These are phyloP conservation scores for Peronosclerospora sorghi DNA, from an alignment of 352 stramenopile genomes.

Conservation along the genomic window DNA sequence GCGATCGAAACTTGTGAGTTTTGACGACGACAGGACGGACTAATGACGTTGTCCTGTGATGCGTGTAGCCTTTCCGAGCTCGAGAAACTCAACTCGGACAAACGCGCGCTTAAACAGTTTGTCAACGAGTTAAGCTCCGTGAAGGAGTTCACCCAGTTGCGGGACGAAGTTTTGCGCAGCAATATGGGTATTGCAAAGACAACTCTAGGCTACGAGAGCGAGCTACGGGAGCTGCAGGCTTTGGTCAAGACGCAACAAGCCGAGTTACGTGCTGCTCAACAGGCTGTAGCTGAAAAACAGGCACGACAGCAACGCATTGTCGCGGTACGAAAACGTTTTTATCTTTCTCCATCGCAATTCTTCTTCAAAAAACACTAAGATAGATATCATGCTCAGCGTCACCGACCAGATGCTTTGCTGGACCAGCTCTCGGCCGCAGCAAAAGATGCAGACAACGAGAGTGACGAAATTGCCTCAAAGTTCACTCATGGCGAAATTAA, in stretches of 20 bases:
- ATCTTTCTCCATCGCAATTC: background rate
- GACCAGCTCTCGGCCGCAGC: conserved; percentile 53
- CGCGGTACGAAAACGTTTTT: conserved; percentile 24
- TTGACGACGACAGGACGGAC: background rate
- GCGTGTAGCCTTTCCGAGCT: conserved; percentile 35
- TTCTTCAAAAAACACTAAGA: background rate
- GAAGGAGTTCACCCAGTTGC: conserved; percentile 58
- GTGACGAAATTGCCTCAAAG: conserved; percentile 58
- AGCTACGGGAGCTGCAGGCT: conserved; percentile 36
- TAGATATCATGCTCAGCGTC: conserved; percentile 28
- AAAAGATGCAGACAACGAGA: conserved; percentile 48
- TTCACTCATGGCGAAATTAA: conserved; percentile 70
- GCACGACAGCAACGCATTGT: conserved; percentile 54
- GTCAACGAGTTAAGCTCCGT: conserved; percentile 48
- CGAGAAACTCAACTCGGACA: conserved; percentile 50
- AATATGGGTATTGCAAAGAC: conserved; percentile 70
- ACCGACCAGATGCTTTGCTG: conserved; percentile 58
- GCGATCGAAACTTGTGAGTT: background rate
- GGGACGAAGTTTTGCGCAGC: conserved; percentile 63
- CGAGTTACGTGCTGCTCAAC: conserved; percentile 39
- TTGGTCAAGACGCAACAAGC: conserved; percentile 39
- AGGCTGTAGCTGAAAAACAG: conserved; percentile 56
- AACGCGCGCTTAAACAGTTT: conserved; percentile 47
- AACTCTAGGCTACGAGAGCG: conserved; percentile 45
- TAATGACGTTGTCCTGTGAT: background rate